Percentiles rank a stretch among this genome's conserved stretches.
These are phyloP conservation scores for Herpetomonas muscarum DNA, from an alignment of 208 protist genomes.

Conservation along the genomic window DNA sequence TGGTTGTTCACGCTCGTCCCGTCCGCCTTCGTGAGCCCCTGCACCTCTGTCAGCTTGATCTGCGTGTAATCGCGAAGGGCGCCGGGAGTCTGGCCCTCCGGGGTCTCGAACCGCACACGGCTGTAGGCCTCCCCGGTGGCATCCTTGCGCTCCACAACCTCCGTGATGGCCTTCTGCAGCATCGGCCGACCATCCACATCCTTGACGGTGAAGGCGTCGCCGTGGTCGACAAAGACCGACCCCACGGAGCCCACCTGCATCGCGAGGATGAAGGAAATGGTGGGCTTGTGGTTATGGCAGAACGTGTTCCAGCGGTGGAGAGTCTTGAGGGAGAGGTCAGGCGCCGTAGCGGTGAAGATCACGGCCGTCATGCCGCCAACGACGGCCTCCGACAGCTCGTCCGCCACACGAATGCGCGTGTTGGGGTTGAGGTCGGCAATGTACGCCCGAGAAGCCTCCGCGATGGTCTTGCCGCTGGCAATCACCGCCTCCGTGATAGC, in stretches of 20 bases:
- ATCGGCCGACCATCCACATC: constrained; percentile 79
- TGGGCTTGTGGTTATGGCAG: constrained; percentile 47
- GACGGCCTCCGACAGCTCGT: constrained; percentile 45
- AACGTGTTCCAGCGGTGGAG: constrained; percentile 75
- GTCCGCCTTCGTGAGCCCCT: constrained; percentile 46
- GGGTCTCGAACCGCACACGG: constrained; percentile 77
- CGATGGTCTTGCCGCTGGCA: constrained; percentile 39
- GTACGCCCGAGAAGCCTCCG: constrained; percentile 52
- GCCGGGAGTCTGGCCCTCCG: constrained; percentile 78
- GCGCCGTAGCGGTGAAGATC: constrained; percentile 72
- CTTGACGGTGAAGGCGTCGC: constrained; percentile 63
- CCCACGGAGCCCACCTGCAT: constrained; percentile 62
- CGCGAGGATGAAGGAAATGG: constrained; percentile 78
- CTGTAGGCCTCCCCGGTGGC: constrained; percentile 63
- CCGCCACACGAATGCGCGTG: constrained; percentile 57
- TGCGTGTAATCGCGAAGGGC: constrained; percentile 82
- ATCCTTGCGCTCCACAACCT: constrained; percentile 49
- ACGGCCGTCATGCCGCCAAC: constrained; percentile 51
- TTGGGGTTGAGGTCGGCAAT: constrained; percentile 90
- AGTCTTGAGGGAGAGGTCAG: constrained; percentile 58
- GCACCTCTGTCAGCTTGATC: constrained; percentile 83
- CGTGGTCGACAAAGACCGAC: constrained; percentile 85
- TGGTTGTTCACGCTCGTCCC: constrained; percentile 64
- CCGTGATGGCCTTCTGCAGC: constrained; percentile 73
- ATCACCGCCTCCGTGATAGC: constrained; percentile 68